Evolutionary conservation across 225 moss, liverwort and hornwort species (phyloP).

Genomic region (Pseudisothecium myosuroides): DNA sequence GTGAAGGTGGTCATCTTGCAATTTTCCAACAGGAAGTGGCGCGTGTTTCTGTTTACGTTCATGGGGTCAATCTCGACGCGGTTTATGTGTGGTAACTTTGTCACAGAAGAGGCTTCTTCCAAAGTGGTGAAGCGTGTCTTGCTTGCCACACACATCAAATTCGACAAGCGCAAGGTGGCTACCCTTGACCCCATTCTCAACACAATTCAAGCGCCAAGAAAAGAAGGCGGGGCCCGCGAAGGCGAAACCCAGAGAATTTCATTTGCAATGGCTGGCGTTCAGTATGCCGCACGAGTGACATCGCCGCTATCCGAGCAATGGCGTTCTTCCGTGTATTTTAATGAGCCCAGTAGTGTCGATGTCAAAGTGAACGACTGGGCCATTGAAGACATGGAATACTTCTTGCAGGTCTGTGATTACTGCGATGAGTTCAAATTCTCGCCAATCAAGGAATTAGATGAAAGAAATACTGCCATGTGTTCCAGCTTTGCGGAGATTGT

Average conservation of each 20-base stretch:
- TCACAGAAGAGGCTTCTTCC: not conserved
- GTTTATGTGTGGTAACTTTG: conserved; percentile 10
- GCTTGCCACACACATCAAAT: conserved; percentile 8
- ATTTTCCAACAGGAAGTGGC: not conserved
- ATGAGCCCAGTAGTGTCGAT: not conserved
- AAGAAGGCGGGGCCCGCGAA: fast-evolving
- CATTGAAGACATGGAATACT: conserved; percentile 21
- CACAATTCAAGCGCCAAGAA: not conserved
- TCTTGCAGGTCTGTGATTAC: not conserved
- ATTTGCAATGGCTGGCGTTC: not conserved
- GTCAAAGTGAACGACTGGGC: not conserved
- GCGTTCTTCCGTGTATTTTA: not conserved
- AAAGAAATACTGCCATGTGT: not conserved
- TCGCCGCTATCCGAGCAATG: not conserved
- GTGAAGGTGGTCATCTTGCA: conserved; percentile 4
- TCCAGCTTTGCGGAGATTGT: conserved; percentile 16
- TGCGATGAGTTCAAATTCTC: not conserved
- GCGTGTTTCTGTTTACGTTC: conserved; percentile 8
- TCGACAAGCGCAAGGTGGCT: not conserved
- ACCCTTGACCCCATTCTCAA: not conserved
- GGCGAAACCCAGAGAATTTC: fast-evolving
- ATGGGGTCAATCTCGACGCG: conserved; percentile 9
- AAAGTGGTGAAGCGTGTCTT: conserved; percentile 7
- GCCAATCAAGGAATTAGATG: conserved; percentile 7
- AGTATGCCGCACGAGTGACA: fast-evolving